A percentile compares a stretch with the other conserved stretches of the same genome.
These are phyloP conservation scores for Persicaria maculosa DNA, from an alignment of 148 eudicot genomes.

Conservation along the genomic window DNA sequence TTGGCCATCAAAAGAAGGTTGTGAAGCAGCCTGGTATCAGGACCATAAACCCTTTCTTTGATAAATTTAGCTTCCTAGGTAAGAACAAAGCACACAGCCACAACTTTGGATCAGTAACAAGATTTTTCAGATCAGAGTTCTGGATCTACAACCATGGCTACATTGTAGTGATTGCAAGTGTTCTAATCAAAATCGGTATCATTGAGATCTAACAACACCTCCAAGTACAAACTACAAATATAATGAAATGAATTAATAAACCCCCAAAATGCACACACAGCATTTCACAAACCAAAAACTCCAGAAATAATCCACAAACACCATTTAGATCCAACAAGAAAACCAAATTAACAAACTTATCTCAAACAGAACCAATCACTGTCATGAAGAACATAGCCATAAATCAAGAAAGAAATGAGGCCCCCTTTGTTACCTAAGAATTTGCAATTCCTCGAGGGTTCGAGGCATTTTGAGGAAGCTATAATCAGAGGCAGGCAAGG, in stretches of 20 bases:
- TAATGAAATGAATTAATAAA: neutral
- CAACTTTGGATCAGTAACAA: neutral
- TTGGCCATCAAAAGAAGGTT: too few species aligned
- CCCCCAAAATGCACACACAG: neutral
- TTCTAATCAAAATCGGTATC: neutral
- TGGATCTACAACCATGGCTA: neutral
- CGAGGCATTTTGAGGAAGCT: constrained; percentile 93
- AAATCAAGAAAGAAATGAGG: neutral
- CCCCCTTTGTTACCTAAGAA: constrained; percentile 46
- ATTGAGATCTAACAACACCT: neutral
- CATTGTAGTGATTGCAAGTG: neutral
- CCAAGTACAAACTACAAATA: neutral
- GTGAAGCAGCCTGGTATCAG: too few species aligned
- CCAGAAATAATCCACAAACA: neutral
- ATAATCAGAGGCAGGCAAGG: constrained; percentile 92
- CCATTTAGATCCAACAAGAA: neutral
- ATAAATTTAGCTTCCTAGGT: neutral
- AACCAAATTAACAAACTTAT: neutral
- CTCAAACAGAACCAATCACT: neutral
- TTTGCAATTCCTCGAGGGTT: constrained; percentile 63
- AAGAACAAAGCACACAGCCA: neutral
- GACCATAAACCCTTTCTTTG: neutral
- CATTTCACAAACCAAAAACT: neutral
- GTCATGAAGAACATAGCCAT: too few species aligned
- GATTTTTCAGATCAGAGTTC: too few species aligned